Conservation (phyloP, 2,329 filamentous ascomycete genomes). For the Aspergillus sp. region DNA sequence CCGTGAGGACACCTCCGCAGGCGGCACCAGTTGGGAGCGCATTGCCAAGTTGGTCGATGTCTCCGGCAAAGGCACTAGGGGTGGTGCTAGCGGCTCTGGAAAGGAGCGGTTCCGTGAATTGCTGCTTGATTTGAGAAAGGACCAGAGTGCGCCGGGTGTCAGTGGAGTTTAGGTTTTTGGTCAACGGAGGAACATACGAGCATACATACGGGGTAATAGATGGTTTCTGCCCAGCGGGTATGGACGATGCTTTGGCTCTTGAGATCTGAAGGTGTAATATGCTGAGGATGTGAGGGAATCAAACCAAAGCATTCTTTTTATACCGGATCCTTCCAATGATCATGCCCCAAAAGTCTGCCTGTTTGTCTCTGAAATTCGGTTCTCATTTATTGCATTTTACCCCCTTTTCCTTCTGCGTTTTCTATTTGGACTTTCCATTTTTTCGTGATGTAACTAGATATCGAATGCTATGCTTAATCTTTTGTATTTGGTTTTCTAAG, state of each 20-base stretch:
- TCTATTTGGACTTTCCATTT: constrained; percentile 10
- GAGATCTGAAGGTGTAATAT: not conserved
- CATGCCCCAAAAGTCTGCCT: not conserved
- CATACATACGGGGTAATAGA: not conserved
- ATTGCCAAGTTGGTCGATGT: constrained; percentile 97
- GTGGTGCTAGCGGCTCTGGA: constrained; percentile 80
- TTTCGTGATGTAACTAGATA: not conserved
- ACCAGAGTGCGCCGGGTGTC: constrained; percentile 71
- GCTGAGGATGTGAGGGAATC: not conserved
- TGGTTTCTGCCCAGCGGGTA: not conserved
- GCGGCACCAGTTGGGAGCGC: constrained; percentile 96
- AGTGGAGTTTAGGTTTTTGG: constrained; percentile 36
- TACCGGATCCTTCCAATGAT: not conserved
- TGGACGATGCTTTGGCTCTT: not conserved
- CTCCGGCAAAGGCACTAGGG: constrained; percentile 82
- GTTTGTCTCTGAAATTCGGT: constrained; percentile 3
- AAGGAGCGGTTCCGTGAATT: constrained; percentile 96
- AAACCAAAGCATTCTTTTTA: not conserved
- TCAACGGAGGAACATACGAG: not conserved
- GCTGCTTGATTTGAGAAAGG: constrained; percentile 79
- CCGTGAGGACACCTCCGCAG: constrained; percentile 86
- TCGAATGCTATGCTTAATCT: constrained; percentile 2
- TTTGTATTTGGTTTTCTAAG: constrained; percentile 12
- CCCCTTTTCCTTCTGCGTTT: constrained; percentile 2
- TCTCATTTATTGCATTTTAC: constrained; percentile 5